These are phyloP conservation scores for Neltuma alba DNA, from an alignment of 306 rosid species.

Conservation along the genomic window DNA sequence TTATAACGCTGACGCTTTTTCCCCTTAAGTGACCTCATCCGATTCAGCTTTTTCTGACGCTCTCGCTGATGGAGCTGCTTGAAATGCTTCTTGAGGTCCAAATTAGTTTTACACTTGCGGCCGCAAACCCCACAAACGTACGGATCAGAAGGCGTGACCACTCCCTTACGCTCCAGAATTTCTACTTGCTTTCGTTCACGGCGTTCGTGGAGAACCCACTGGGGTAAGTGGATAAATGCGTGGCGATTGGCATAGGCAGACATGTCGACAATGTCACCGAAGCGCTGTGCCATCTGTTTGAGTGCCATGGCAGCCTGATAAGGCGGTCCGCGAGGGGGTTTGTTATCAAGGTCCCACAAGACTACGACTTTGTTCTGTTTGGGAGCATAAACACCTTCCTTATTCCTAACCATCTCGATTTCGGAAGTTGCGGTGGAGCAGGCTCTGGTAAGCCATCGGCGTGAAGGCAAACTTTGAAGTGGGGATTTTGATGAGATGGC, in stretches of 20 bases:
- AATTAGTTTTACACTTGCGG: slow-evolving; percentile 60
- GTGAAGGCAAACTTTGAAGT: not conserved
- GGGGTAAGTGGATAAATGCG: slow-evolving; percentile 75
- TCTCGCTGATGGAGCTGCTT: slow-evolving; percentile 72
- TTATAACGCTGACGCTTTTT: slow-evolving; percentile 68
- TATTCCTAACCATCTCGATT: slow-evolving; percentile 81
- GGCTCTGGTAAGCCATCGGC: slow-evolving; percentile 32
- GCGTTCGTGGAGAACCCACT: slow-evolving; percentile 67
- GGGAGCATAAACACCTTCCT: slow-evolving; percentile 60
- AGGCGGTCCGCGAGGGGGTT: slow-evolving; percentile 89
- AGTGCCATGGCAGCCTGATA: slow-evolving; percentile 79
- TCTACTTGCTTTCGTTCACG: slow-evolving; percentile 61
- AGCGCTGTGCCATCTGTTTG: slow-evolving; percentile 51
- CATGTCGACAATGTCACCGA: slow-evolving; percentile 69
- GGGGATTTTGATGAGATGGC: slow-evolving; percentile 24
- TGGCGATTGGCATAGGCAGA: slow-evolving; percentile 91
- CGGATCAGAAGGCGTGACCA: slow-evolving; percentile 51
- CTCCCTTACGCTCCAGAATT: slow-evolving; percentile 69
- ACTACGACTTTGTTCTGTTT: slow-evolving; percentile 68
- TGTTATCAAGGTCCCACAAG: slow-evolving; percentile 96
- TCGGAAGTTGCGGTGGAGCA: slow-evolving; percentile 45
- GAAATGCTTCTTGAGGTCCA: slow-evolving; percentile 74
- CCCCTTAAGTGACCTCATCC: slow-evolving; percentile 62
- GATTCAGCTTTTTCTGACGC: slow-evolving; percentile 67
- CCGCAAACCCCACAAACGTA: slow-evolving; percentile 74